A percentile compares a stretch with the other conserved stretches of the same genome.
Conservation (phyloP, 257 asterid species). For the Rubia yunnanensis region DNA sequence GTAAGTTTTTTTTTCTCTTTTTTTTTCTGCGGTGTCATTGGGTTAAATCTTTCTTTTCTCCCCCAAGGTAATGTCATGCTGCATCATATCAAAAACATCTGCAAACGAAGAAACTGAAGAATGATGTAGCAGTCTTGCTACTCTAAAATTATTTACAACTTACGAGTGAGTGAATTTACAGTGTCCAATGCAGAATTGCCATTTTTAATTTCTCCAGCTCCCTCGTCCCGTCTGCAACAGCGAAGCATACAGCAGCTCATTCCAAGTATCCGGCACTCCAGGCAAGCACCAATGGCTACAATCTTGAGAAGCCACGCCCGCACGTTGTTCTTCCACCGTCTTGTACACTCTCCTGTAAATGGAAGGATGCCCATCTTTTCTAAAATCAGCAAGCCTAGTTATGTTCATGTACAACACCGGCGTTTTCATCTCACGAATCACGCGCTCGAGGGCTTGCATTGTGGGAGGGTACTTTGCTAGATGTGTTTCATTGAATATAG, state of each 20-base stretch:
- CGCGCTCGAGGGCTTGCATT: conserved; percentile 60
- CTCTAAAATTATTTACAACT: no score
- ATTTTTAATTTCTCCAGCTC: conserved; percentile 34
- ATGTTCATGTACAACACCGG: conserved; percentile 68
- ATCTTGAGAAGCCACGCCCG: conserved; percentile 51
- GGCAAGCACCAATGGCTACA: conserved; percentile 99
- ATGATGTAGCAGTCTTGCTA: no score
- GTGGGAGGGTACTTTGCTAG: conserved; percentile 68
- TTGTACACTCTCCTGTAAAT: conserved; percentile 55
- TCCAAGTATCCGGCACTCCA: conserved; percentile 96
- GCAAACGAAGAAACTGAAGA: no score
- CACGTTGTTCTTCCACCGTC: conserved; percentile 29
- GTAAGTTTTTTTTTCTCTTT: no score
- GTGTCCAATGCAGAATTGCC: not conserved
- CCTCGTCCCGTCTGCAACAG: conserved; percentile 48
- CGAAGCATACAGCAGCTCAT: conserved; percentile 66
- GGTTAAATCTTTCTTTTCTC: no score
- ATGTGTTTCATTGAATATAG: conserved; percentile 47
- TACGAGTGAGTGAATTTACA: not conserved
- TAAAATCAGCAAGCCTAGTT: conserved; percentile 64
- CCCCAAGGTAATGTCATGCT: no score
- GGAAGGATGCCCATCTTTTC: conserved; percentile 91
- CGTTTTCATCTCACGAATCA: conserved; percentile 48
- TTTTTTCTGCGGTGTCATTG: no score
- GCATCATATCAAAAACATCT: no score